Evolutionary conservation across 129 eudicot genomes (phyloP), one percentile per base, ranked within the genome.

Genomic region (Solidago caesia): DNA sequence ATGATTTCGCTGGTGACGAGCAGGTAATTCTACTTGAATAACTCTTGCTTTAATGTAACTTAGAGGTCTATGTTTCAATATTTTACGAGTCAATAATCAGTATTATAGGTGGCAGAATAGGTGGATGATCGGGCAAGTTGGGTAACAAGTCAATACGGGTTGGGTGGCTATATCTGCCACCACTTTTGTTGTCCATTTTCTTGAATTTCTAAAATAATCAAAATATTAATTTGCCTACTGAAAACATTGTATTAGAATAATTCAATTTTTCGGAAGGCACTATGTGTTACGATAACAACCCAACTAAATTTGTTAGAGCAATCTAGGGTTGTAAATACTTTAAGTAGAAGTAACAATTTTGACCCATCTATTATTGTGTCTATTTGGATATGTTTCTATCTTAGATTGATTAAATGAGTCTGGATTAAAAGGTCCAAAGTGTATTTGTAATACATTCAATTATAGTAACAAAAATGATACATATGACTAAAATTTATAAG

Each of bases 1-100:
- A 92, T 72, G 97, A 92, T 81, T 92, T 92, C 79, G 97, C 97
- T 81, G 96, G 97, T 57, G 79, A 87, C 49, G 96, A 92, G 29
- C 97, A 92, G 97, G 97, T 92, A 71, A 29, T 45, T 26, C 45
- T 13, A 7, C 27, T 10, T 59, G 68, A 42, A 43, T 14, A 57
- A 43, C 66, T 72, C 25, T 73, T 73, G 55, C 27, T 44, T 43
- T 15, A 26, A 45, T 67, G 9, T 39, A 46, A 25, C 43, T 45
- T 66, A 44, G 25, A 67, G 72, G 72, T 66, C 12, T 6, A 25
- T 15, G 33, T n/a, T 58, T 2, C 63, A n/a, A 57, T 33, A 33
- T 33, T 33, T 33, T 33, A 33, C 39, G 63, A 57, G 25, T 57
- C 63, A 11, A 8, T 25, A 8, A 27, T 2, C 7, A 4, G 10